These are phyloP conservation scores for Pelargonium myrrhifolium DNA, from an alignment of 441 rosid species.

Conservation along the genomic window DNA sequence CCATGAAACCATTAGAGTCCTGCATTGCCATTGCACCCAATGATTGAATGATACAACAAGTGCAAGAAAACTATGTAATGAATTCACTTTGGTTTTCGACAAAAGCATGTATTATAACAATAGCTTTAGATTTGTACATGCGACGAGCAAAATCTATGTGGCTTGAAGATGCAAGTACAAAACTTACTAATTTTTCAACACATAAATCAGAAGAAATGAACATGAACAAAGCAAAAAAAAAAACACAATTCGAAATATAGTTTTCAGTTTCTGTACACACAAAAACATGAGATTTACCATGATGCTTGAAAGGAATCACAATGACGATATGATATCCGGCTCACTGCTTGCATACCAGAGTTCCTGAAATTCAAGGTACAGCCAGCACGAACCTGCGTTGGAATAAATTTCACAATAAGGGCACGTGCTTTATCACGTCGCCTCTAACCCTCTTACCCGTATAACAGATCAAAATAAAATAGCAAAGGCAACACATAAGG, in stretches of 20 bases:
- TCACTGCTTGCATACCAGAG: neutral
- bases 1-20: conserved; percentile 42
- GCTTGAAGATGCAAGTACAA: neutral
- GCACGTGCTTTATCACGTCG: no score
- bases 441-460: no score
- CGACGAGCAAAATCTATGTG: neutral
- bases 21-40: conserved; percentile 28
- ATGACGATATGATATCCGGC: neutral
- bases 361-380: neutral
- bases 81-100: no score
- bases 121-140: neutral
- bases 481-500: neutral
- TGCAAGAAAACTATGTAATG: neutral
- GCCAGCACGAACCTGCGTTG: neutral
- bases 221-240: no score
- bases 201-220: neutral
- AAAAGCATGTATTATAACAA: neutral
- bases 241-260: no score
- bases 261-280: no score
- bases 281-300: neutral
- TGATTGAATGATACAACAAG: neutral
- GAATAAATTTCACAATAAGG: neutral
- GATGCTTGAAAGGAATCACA: neutral
- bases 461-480: no score
- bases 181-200: neutral